Evolutionary conservation across 2,329 filamentous ascomycete genomes (phyloP).

Genomic region (Chaetomiaceae sp.): DNA sequence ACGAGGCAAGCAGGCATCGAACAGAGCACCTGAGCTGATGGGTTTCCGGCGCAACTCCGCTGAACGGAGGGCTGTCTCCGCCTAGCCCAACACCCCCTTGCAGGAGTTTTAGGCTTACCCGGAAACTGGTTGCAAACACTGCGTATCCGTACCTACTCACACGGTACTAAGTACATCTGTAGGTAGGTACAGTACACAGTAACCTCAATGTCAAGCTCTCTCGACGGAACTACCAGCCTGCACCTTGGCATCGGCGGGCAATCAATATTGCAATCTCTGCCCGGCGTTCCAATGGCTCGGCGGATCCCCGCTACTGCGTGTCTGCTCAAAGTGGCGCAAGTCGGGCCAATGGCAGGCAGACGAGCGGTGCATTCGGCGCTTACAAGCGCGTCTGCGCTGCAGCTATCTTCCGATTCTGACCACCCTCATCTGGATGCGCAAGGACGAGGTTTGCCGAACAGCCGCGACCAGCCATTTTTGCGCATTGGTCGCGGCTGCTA

Average conservation of each 20-base stretch:
- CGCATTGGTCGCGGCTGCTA: too few species aligned
- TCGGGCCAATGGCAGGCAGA: constrained; percentile 15
- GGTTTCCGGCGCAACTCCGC: too few species aligned
- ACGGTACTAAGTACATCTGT: too few species aligned
- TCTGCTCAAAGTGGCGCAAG: constrained; percentile 19
- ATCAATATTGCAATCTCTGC: constrained; percentile 21
- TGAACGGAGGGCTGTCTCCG: too few species aligned
- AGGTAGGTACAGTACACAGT: too few species aligned
- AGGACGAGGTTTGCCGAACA: constrained; percentile 8
- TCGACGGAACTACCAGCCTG: neutral
- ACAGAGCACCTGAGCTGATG: too few species aligned
- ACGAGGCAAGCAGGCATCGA: too few species aligned
- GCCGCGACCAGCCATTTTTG: constrained; percentile 5
- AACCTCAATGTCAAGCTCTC: constrained; percentile 1
- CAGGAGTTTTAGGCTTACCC: too few species aligned
- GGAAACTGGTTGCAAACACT: too few species aligned
- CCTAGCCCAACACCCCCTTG: too few species aligned
- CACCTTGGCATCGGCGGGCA: constrained; percentile 1
- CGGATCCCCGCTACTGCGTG: constrained; percentile 7
- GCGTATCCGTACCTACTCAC: too few species aligned
- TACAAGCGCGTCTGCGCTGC: constrained; percentile 24
- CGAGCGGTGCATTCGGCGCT: constrained; percentile 17
- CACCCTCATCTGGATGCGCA: constrained; percentile 3
- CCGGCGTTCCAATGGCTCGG: constrained; percentile 16
- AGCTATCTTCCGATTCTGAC: constrained; percentile 5